phyloP scores from a whole-genome alignment of 257 asterid genomes.

The Schizonepeta tenuifolia region DNA sequence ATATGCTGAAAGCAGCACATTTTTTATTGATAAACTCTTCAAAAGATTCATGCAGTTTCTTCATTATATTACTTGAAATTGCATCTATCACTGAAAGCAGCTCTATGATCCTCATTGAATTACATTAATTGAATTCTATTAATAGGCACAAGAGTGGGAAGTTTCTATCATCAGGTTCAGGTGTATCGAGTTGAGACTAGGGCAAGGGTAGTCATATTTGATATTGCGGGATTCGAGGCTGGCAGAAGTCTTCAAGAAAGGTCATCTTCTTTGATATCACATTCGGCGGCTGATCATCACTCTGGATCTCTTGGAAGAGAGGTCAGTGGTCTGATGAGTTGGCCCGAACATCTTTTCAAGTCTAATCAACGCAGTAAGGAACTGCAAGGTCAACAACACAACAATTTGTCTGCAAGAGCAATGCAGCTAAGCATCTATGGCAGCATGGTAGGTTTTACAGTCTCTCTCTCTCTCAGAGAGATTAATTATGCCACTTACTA shows the following conservation, averaged over 20 bases:
- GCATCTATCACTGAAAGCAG: background rate
- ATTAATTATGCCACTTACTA: background rate
- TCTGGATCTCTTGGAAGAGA: conserved; percentile 54
- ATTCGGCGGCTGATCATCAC: conserved; percentile 53
- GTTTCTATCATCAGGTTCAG: conserved; percentile 57
- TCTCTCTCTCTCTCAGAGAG: background rate
- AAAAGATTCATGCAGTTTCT: background rate
- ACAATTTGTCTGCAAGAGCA: conserved; percentile 70
- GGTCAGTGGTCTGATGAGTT: conserved; percentile 70
- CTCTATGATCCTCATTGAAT: background rate
- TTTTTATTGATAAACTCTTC: background rate
- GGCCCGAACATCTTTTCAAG: conserved; percentile 61
- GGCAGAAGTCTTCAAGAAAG: conserved; percentile 57
- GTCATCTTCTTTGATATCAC: conserved; percentile 56
- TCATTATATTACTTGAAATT: background rate
- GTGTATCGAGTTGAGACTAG: conserved; percentile 74
- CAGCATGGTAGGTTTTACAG: conserved; percentile 60
- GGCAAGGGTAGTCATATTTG: conserved; percentile 69
- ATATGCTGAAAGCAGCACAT: conserved; percentile 9
- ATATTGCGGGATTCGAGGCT: conserved; percentile 64
- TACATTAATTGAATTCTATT: background rate
- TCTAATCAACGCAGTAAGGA: conserved; percentile 39
- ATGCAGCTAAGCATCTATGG: conserved; percentile 83
- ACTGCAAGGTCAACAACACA: conserved; percentile 40
- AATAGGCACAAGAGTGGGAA: conserved; percentile 53